phyloP scores from a whole-genome alignment of 2,329 filamentous ascomycete genomes.

The Trichoderma endophyticum region DNA sequence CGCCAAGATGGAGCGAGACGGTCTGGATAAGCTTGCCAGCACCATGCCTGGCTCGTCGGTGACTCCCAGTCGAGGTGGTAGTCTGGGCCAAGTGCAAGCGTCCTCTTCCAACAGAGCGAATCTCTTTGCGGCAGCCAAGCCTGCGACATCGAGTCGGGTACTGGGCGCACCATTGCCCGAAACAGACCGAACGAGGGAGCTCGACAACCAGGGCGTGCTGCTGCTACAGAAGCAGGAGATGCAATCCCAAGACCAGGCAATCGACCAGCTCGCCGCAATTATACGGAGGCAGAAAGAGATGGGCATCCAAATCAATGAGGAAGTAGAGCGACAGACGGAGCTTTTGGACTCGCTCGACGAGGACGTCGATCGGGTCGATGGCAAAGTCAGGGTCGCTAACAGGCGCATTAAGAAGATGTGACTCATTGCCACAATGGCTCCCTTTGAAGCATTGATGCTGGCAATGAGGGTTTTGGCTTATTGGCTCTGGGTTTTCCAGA shows the following conservation, averaged over 20 bases:
- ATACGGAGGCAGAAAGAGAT: slow-evolving; percentile 73
- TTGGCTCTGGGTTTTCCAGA: slow-evolving; percentile 30
- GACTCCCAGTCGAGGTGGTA: slow-evolving; percentile 36
- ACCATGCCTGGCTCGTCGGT: slow-evolving; percentile 40
- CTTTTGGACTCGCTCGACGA: slow-evolving; percentile 65
- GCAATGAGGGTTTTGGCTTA: slow-evolving; percentile 32
- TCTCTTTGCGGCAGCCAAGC: slow-evolving; percentile 40
- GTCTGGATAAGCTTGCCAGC: slow-evolving; percentile 69
- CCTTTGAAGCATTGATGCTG: slow-evolving; percentile 30
- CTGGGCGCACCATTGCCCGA: slow-evolving; percentile 70
- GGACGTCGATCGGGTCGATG: slow-evolving; percentile 62
- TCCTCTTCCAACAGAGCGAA: slow-evolving; percentile 48
- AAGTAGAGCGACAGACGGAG: slow-evolving; percentile 68
- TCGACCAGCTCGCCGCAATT: slow-evolving; percentile 65
- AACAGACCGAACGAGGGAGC: slow-evolving; percentile 71
- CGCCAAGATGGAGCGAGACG: slow-evolving; percentile 71
- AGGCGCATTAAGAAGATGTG: slow-evolving; percentile 66
- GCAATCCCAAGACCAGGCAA: slow-evolving; percentile 69
- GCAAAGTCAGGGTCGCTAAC: slow-evolving; percentile 73
- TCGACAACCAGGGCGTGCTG: slow-evolving; percentile 72
- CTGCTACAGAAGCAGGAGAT: slow-evolving; percentile 73
- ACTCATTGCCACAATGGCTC: slow-evolving; percentile 30
- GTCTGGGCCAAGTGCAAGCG: slow-evolving; percentile 46
- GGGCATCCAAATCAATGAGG: slow-evolving; percentile 71
- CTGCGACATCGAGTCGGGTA: slow-evolving; percentile 57